Evolutionary conservation across 2,329 filamentous ascomycete genomes (phyloP), one percentile per base, ranked within the genome.

Genomic region (Stagonosporopsis vannaccii): DNA sequence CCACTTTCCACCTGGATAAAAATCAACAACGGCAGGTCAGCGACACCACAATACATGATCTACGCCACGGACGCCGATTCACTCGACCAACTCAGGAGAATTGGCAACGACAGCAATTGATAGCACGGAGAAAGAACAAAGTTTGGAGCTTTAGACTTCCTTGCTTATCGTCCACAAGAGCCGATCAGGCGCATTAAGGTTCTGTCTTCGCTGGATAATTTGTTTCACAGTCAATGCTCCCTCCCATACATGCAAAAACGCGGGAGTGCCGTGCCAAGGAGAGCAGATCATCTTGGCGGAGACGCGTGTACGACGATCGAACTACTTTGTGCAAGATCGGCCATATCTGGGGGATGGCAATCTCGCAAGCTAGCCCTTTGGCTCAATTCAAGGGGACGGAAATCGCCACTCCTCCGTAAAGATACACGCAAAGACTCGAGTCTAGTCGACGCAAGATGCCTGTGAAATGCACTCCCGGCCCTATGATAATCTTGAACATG

Each of bases 261-360:
- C 57, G 56, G 64, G 53, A 62, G 45, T 51, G 43, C 51, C 58
- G 40, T 25, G 65, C 63, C 63, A 67, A 66, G 65, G 32, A 22
- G 28, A 30, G 54, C 36, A 58, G 56, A 65, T 66, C 63, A 56
- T 32, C 65, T 67, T 66, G 63, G 65, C 65, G 22, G 47, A 48
- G 30, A 44, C 48, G 26, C 52, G 42, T 60, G 60, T 66, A 48
- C 55, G 26, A 61, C 52, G 20, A 40, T 33, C 42, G 22, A 39
- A 35, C 36, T 36, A 32, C 47, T 49, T 44, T 32, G 58, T 64
- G 55, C 50, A 56, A 58, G 53, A 62, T 61, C 36, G 19, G 8
- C 41, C 17, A 35, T 46, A 23, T 47, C 23, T 15, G 30, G 30
- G 35, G 32, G 41, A 30, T 33, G 13, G n/a, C 9, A 46, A n/a